These are phyloP conservation scores for Coemansia sp. DNA, from an alignment of 192 early-diverging fungal species.

Conservation along the genomic window DNA sequence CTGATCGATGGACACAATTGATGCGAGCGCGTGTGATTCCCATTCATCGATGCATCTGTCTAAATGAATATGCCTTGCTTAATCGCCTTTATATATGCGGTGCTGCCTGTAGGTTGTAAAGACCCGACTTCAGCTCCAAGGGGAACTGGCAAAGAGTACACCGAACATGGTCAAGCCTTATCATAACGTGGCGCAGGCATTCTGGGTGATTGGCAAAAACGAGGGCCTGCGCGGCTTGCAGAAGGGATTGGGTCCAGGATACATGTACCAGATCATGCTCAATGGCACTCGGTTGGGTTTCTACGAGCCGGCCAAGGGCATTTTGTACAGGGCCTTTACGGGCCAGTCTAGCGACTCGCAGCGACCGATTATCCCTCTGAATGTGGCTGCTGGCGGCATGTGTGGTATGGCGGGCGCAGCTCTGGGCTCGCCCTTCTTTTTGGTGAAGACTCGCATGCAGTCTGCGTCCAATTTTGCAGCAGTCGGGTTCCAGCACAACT, in stretches of 20 bases:
- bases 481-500: slow-evolving; percentile 86
- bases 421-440: slow-evolving; percentile 80
- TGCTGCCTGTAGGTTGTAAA: slow-evolving; percentile 72
- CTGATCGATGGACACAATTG: neutral
- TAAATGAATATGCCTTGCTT: neutral
- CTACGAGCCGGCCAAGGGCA: slow-evolving; percentile 80
- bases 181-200: slow-evolving; percentile 73
- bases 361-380: slow-evolving; percentile 52
- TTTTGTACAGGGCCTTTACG: slow-evolving; percentile 50
- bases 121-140: slow-evolving; percentile 91
- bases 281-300: slow-evolving; percentile 91
- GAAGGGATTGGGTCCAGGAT: slow-evolving; percentile 82
- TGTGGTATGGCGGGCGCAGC: slow-evolving; percentile 80
- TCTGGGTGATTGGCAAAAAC: slow-evolving; percentile 69
- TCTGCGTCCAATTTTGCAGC: slow-evolving; percentile 65
- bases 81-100: slow-evolving; percentile 3
- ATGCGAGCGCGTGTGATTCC: slow-evolving; percentile 1
- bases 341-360: slow-evolving; percentile 36
- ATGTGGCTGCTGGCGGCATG: slow-evolving; percentile 70
- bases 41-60: neutral
- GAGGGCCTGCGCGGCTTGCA: slow-evolving; percentile 89
- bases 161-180: slow-evolving; percentile 59
- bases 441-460: slow-evolving; percentile 90
- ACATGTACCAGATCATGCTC: slow-evolving; percentile 87
- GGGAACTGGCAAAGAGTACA: slow-evolving; percentile 64